Base-by-base conservation (phyloP, 202 grass and related monocot genomes). In the Eragrostis tef region DNA sequence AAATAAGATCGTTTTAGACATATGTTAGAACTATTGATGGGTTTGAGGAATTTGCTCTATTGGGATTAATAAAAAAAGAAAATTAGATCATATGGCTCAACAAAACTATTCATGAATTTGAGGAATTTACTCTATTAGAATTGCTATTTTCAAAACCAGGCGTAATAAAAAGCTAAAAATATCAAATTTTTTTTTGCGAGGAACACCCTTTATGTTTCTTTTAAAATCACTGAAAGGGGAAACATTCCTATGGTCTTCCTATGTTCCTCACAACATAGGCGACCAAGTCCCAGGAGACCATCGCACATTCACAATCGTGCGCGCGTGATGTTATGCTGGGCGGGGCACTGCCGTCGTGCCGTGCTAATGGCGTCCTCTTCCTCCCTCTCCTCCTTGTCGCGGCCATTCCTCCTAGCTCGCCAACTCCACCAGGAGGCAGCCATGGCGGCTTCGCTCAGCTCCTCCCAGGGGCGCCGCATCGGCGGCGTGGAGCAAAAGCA, bases 351-450 rank as follows among this genome's bases (percentile, higher is more conserved):
- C 70, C 41, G 51, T 11, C 57, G 69, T n/a, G 72, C 72, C 70
- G 63, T 41, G 63, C 16, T 29, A 26, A 81, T 81, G 82, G 77
- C 82, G 25, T 77, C 64, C 36, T 77, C 80, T 47, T 74, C 80
- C 19, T 31, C 70, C 15, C 56, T 44, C 72, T 13, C 67, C 71
- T 20, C 67, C 59, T 17, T 36, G 64, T n/a, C 77, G 54, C 15
- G 8, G 43, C 48, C 80, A 56, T 25, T 43, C n/a, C 29, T 77
- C 64, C 26, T 6, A 0, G 6, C 77, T 81, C 20, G 29, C 26
- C 77, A n/a, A 57, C 63, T 10, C 2, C 17, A 34, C 42, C 29
- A 61, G 46, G 56, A 81, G 19, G 74, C 52, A 26, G 58, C 74
- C 79, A 65, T 78, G 74, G 48, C 58, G 15, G 39, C 70, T 14